Conservation (phyloP, 2,329 filamentous ascomycete species). For the Fusarium nodosum region DNA sequence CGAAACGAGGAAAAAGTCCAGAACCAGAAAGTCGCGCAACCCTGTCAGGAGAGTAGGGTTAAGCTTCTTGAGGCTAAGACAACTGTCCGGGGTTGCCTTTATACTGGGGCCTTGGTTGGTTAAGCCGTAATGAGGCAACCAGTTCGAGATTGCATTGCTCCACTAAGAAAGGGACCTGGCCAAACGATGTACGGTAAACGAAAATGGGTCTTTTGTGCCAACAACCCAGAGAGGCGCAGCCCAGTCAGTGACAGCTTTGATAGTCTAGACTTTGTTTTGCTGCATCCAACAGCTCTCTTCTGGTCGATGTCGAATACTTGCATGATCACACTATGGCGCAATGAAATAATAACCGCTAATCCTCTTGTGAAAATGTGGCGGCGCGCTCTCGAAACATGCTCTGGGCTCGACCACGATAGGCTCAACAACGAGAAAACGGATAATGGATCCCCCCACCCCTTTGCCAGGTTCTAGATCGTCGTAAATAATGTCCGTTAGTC, state of each 20-base stretch:
- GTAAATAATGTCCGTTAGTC: constrained; percentile 14
- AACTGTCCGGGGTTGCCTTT: rapidly evolving
- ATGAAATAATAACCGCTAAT: neutral
- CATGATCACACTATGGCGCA: neutral
- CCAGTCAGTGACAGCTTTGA: neutral
- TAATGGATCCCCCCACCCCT: constrained; percentile 1
- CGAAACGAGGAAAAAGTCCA: neutral
- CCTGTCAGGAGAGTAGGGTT: constrained; percentile 8
- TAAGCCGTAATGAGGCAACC: constrained; percentile 12
- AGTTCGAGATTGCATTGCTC: constrained; percentile 24
- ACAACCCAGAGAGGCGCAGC: constrained; percentile 1
- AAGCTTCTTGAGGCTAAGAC: constrained; percentile 4
- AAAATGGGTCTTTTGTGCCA: constrained; percentile 20
- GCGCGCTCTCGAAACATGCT: constrained; percentile 7
- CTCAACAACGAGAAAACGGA: constrained; percentile 3
- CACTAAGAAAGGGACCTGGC: constrained; percentile 3
- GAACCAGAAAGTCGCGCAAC: constrained; percentile 7
- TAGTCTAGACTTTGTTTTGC: neutral
- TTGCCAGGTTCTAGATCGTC: constrained; percentile 15
- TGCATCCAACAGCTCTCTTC: neutral
- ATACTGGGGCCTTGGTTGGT: constrained; percentile 1
- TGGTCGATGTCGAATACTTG: neutral
- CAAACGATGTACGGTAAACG: constrained; percentile 37
- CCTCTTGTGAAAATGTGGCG: neutral
- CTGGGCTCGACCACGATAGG: neutral